A percentile compares a stretch with the other conserved stretches of the same genome.
These are phyloP conservation scores for Ustilago lituana DNA, from an alignment of 1,284 basidiomycete genomes.

Conservation along the genomic window DNA sequence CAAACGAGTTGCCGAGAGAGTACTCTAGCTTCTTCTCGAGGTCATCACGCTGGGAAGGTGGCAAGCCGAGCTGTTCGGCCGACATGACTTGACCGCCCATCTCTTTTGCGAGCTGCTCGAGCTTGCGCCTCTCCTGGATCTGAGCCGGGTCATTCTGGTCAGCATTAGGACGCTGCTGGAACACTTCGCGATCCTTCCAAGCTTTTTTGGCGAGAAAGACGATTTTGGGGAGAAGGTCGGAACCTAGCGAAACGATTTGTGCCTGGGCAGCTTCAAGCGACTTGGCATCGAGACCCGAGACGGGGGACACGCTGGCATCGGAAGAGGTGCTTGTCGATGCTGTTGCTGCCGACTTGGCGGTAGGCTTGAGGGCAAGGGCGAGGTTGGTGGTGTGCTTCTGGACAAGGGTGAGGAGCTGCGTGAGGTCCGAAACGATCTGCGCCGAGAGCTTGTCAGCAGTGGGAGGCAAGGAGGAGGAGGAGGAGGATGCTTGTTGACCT, in stretches of 20 bases:
- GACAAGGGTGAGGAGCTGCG: conserved; percentile 39
- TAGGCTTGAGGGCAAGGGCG: conserved; percentile 53
- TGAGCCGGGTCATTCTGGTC: conserved; percentile 23
- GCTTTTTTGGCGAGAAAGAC: conserved; percentile 58
- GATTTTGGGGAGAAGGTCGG: conserved; percentile 55
- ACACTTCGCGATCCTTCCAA: conserved; percentile 50
- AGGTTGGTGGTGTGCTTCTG: conserved; percentile 54
- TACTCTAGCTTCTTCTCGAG: conserved; percentile 35
- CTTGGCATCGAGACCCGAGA: conserved; percentile 47
- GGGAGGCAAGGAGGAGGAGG: conserved; percentile 17
- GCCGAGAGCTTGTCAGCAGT: conserved; percentile 33
- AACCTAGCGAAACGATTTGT: conserved; percentile 50
- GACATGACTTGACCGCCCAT: conserved; percentile 55
- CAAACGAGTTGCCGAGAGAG: conserved; percentile 52
- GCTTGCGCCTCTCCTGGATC: conserved; percentile 30
- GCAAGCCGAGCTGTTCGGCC: conserved; percentile 41
- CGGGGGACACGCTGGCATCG: conserved; percentile 26
- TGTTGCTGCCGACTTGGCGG: conserved; percentile 12
- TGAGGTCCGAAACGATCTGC: conserved; percentile 48
- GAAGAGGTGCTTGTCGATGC: background rate
- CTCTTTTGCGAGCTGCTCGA: conserved; percentile 43
- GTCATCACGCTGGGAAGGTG: conserved; percentile 30
- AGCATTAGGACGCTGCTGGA: conserved; percentile 23
- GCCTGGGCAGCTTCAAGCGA: conserved; percentile 50
- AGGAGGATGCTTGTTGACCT: background rate